phyloP scores from a whole-genome alignment of 257 asterid species.

The Solanum acaule region DNA sequence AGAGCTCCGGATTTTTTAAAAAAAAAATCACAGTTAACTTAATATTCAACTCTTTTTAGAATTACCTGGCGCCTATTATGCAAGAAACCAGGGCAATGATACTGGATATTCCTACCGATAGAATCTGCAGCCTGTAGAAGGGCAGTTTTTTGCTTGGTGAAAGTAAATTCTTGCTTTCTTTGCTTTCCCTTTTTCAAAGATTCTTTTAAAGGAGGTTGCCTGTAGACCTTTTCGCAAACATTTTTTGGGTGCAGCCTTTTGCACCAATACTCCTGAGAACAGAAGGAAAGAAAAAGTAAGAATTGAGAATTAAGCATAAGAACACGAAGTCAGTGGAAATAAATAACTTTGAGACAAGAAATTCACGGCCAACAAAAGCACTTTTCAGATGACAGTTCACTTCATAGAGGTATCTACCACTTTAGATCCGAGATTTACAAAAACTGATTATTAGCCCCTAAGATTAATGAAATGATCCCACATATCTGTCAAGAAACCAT shows the following conservation, averaged over 20 bases:
- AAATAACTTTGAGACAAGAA: not conserved
- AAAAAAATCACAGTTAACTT: not conserved
- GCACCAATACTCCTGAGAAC: conserved; percentile 89
- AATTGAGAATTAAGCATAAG: conserved; percentile 7
- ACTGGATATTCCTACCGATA: conserved; percentile 85
- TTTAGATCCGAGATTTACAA: not conserved
- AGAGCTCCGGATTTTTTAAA: not conserved
- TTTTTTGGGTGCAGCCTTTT: conserved; percentile 87
- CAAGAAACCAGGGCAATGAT: conserved; percentile 80
- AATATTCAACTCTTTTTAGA: not conserved
- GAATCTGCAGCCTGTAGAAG: conserved; percentile 91
- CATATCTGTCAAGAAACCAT: not conserved
- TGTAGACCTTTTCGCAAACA: conserved; percentile 94
- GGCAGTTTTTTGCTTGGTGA: conserved; percentile 63
- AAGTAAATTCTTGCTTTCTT: conserved; percentile 72
- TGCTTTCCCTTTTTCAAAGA: conserved; percentile 89
- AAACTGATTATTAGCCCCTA: not conserved
- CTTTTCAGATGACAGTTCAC: not conserved
- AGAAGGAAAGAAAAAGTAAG: not conserved
- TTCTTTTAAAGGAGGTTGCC: conserved; percentile 95
- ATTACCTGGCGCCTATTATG: conserved; percentile 93
- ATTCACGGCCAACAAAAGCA: not conserved
- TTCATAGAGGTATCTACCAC: not conserved
- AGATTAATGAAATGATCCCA: not conserved
- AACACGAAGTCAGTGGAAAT: too few species aligned